phyloP scores from a whole-genome alignment of 495 filamentous ascomycete genomes.

The Amniculicola lignicola region DNA sequence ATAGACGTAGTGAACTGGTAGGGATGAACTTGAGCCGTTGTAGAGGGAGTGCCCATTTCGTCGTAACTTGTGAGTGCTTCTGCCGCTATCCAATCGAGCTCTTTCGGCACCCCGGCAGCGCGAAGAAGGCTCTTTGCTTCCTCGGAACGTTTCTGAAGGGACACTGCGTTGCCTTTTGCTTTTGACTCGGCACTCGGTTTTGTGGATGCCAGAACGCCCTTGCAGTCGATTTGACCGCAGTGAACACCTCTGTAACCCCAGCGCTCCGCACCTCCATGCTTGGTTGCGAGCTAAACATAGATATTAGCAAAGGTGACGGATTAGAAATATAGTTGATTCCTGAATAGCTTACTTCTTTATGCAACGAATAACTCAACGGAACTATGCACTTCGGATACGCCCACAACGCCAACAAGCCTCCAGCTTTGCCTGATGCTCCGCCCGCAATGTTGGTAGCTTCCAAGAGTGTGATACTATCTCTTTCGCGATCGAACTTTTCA shows the following conservation, averaged over 20 bases:
- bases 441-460: slow-evolving; percentile 87
- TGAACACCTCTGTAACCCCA: slow-evolving; percentile 87
- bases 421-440: slow-evolving; percentile 92
- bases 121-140: slow-evolving; percentile 58
- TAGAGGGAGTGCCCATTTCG: slow-evolving; percentile 74
- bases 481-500: slow-evolving; percentile 69
- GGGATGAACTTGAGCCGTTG: slow-evolving; percentile 92
- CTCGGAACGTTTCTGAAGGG: slow-evolving; percentile 70
- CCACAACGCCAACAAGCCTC: slow-evolving; percentile 87
- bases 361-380: slow-evolving; percentile 78
- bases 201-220: slow-evolving; percentile 42
- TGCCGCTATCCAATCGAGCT: slow-evolving; percentile 81
- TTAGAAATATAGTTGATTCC: no score
- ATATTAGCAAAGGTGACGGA: slow-evolving; percentile 4
- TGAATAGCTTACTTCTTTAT: slow-evolving; percentile 54
- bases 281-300: slow-evolving; percentile 60
- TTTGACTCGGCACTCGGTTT: slow-evolving; percentile 31
- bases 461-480: slow-evolving; percentile 79
- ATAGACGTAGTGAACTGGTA: slow-evolving; percentile 89
- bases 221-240: slow-evolving; percentile 68
- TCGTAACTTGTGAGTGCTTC: slow-evolving; percentile 67
- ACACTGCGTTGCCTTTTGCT: slow-evolving; percentile 46
- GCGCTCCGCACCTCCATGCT: slow-evolving; percentile 72
- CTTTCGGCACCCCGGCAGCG: slow-evolving; percentile 64
- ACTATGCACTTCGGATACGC: slow-evolving; percentile 86